A percentile compares a stretch with the other conserved stretches of the same genome.
These are phyloP conservation scores for Wickerhamiella domercqiae DNA, from an alignment of 805 yeast species.

Conservation along the genomic window DNA sequence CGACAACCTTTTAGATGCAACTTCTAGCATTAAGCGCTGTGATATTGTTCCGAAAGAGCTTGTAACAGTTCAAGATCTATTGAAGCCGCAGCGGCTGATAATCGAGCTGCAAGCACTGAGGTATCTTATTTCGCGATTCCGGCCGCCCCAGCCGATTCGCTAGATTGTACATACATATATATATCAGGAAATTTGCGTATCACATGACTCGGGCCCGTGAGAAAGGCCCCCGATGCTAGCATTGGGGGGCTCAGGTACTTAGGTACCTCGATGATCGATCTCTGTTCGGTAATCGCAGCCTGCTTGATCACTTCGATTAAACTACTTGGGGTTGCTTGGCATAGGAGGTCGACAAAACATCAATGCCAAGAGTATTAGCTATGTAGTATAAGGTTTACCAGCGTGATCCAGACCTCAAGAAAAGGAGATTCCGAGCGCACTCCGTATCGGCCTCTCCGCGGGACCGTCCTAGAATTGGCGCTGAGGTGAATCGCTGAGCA, in stretches of 20 bases:
- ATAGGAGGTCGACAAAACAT: no score
- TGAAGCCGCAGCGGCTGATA: slow-evolving; percentile 61
- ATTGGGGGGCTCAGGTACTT: no score
- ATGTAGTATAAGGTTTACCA: no score
- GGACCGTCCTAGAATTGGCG: slow-evolving; percentile 11
- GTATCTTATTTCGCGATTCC: slow-evolving; percentile 29
- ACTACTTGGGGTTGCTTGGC: no score
- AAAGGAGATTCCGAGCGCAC: slow-evolving; percentile 23
- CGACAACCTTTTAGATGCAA: slow-evolving; percentile 44
- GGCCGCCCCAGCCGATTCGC: slow-evolving; percentile 4
- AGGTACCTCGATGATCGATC: no score
- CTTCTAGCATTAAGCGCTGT: slow-evolving; percentile 37
- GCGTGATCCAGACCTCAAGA: slow-evolving; percentile 21
- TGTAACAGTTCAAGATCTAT: slow-evolving; percentile 66
- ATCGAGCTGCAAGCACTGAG: slow-evolving; percentile 61
- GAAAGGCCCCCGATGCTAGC: no score
- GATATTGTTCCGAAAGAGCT: slow-evolving; percentile 61
- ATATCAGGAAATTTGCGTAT: no score
- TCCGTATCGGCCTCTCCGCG: slow-evolving; percentile 20
- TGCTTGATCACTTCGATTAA: no score
- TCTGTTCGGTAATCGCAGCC: no score
- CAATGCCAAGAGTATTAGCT: no score
- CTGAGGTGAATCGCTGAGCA: slow-evolving; percentile 8
- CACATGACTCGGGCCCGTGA: no score
- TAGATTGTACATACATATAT: not conserved